Evolutionary conservation across 306 rosid genomes (phyloP).

Genomic region (Pachyrhizus erosus): DNA sequence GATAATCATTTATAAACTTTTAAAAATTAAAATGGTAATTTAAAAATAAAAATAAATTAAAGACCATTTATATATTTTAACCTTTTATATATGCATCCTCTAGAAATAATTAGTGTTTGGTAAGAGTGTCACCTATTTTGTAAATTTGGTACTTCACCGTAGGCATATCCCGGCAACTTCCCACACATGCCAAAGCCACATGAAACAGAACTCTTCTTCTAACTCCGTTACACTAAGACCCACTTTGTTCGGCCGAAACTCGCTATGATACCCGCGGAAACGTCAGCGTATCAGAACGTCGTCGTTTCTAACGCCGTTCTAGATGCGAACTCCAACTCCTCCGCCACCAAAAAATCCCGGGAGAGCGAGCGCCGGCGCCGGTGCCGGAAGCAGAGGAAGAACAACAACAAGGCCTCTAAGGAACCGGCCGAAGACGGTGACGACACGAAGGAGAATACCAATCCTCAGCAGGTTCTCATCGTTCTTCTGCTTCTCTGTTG

Average conservation of each 20-base stretch:
- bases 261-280: slow-evolving; percentile 63
- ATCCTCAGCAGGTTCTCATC: slow-evolving; percentile 63
- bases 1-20: no score
- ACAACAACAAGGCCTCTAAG: slow-evolving; percentile 59
- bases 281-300: slow-evolving; percentile 59
- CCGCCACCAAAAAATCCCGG: slow-evolving; percentile 59
- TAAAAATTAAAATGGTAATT: no score
- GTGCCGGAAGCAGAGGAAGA: slow-evolving; percentile 77
- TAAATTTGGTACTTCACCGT: no score
- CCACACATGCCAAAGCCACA: background rate
- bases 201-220: background rate
- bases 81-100: no score
- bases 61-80: no score
- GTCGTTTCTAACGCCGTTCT: slow-evolving; percentile 52
- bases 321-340: slow-evolving; percentile 9
- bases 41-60: no score
- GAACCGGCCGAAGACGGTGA: slow-evolving; percentile 50
- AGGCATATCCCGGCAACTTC: background rate
- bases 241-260: background rate
- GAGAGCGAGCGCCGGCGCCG: slow-evolving; percentile 89
- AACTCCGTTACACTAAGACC: background rate
- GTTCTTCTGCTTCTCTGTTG: background rate
- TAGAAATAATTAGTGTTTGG: no score
- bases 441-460: slow-evolving; percentile 58
- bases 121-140: no score